Base-by-base conservation (phyloP, 805 yeast genomes). In the Candida tammaniensis region DNA sequence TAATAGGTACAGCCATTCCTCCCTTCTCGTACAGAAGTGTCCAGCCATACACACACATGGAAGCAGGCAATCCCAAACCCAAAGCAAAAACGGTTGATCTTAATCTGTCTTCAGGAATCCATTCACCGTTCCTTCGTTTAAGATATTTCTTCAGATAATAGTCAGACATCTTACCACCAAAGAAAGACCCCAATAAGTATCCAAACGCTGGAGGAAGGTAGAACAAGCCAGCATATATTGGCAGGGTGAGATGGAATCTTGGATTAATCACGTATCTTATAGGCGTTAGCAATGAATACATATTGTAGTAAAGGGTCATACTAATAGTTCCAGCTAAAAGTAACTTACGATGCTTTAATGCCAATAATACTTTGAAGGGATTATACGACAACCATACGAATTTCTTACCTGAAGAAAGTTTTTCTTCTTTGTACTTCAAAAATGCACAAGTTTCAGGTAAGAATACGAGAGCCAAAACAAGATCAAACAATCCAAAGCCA, bases 161-260 rank as follows among this genome's bases (percentile, higher is more conserved):
- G 48, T 76, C 81, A 0, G 80, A 72, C 53, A 58, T 68, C 36
- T 49, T 45, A 0, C 81, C 81, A 5, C 80, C 80, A 38, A 69
- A 31, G 16, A 67, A 53, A 3, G 75, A 64, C 1, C 81, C 80
- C 1, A 48, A n/a, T 1, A 74, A 26, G 41, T 70, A 72, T 0
- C 82, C 82, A 9, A 52, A 7, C 1, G 80, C 80, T 0, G 81
- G 78, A 5, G 80, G 68, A 1, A 76, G 46, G 43, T 76, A 76
- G 46, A 76, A 75, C 16, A 76, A 51, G 0, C 75, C 64, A 22
- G 77, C 71, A 36, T 57, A 59, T 1, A 76, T 49, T 0, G 81
- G 79, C 8, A 62, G 43, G 1, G 54, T 57, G 19, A 76, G 51
- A 26, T 68, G 45, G 53, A 75, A 76, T 33, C 80, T 48, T 4